Percentiles rank a stretch among this genome's conserved stretches.
phyloP scores from a whole-genome alignment of 257 asterid species.

The Solanum sejunctum region DNA sequence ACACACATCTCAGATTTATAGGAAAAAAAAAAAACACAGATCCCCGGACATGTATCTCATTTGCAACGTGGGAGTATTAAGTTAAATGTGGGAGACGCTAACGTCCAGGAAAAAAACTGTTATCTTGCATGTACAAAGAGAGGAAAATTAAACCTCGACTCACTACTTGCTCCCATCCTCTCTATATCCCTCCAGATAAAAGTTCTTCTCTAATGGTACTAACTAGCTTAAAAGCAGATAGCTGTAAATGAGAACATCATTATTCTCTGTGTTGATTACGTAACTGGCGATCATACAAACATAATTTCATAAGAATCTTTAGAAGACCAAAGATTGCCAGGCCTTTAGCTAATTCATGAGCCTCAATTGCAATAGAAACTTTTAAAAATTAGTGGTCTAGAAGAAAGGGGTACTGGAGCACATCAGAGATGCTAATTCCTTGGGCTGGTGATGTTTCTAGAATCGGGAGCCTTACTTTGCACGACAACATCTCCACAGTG shows the following conservation, averaged over 20 bases:
- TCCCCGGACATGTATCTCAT: neutral
- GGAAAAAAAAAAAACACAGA: neutral
- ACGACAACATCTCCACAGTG: slow-evolving; percentile 61
- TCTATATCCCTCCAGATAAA: neutral
- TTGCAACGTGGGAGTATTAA: neutral
- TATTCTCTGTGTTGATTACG: neutral
- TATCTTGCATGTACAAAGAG: neutral
- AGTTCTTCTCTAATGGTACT: neutral
- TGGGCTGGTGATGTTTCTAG: neutral
- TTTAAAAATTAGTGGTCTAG: neutral
- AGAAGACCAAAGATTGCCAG: neutral
- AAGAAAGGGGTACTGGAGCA: neutral
- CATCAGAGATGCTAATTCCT: neutral
- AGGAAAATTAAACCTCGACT: neutral
- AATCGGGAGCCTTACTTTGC: slow-evolving; percentile 41
- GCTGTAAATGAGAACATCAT: neutral
- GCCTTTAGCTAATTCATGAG: neutral
- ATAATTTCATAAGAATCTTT: neutral
- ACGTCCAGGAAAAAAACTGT: neutral
- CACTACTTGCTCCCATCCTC: neutral
- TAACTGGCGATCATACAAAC: neutral
- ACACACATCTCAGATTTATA: neutral
- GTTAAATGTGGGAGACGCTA: neutral
- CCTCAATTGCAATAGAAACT: neutral
- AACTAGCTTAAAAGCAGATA: neutral